Evolutionary conservation across 139 green algal species (phyloP).

Genomic region (Chlorella sp.): DNA sequence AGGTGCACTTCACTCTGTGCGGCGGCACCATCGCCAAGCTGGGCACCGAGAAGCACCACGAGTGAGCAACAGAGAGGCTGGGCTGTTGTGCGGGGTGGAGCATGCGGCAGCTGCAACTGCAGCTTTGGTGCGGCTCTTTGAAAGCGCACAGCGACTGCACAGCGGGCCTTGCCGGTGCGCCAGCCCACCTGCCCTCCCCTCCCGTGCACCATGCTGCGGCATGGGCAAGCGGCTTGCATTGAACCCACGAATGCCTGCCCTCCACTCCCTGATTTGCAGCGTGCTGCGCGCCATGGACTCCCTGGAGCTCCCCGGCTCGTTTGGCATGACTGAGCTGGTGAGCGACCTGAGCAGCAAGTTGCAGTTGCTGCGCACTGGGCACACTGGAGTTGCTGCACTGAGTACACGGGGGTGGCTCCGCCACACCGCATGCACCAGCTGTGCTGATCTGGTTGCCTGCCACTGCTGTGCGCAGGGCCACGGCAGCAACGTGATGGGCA

Average conservation of each 20-base stretch:
- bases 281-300: conserved; percentile 65
- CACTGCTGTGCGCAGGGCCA: conserved; percentile 54
- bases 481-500: conserved; percentile 92
- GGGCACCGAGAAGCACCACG: conserved; percentile 87
- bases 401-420: too few species aligned
- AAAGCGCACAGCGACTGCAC: too few species aligned
- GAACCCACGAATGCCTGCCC: neutral
- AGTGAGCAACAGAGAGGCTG: neutral
- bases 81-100: too few species aligned
- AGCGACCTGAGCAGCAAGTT: neutral
- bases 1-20: conserved; percentile 88
- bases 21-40: conserved; percentile 72
- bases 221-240: too few species aligned
- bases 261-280: neutral
- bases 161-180: neutral
- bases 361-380: too few species aligned
- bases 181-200: neutral
- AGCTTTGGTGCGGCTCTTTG: too few species aligned
- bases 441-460: neutral
- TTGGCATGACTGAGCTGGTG: conserved; percentile 86
- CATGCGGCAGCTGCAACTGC: too few species aligned
- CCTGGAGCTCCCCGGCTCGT: conserved; percentile 79
- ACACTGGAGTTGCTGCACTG: too few species aligned
- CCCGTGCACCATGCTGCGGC: too few species aligned
- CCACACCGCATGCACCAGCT: too few species aligned